phyloP scores from a whole-genome alignment of 164 flowering plant species.

The Sextonia rubra region DNA sequence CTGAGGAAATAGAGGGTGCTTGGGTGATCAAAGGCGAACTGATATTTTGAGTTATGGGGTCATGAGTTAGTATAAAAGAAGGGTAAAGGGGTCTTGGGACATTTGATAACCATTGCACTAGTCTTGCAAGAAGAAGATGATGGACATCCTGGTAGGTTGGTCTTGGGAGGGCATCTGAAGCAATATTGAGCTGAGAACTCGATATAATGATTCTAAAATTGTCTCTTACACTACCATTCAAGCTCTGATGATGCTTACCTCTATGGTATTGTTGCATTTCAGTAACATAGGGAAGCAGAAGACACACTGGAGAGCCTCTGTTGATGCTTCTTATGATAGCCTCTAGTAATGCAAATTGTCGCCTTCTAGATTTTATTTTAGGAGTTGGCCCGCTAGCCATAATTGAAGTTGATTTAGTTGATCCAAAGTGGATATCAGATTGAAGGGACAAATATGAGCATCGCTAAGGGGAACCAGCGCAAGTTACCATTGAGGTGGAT shows the following conservation, averaged over 20 bases:
- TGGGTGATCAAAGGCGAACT: background rate
- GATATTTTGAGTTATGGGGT: background rate
- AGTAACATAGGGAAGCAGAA: background rate
- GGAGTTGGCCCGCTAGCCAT: background rate
- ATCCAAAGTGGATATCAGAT: background rate
- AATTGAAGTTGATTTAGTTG: background rate
- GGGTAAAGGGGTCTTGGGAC: background rate
- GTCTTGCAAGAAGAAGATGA: background rate
- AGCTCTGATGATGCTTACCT: background rate
- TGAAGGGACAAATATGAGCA: background rate
- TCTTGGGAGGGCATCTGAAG: slow-evolving; percentile 1
- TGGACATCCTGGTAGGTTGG: background rate
- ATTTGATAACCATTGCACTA: background rate
- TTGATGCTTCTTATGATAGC: background rate
- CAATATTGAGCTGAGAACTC: background rate
- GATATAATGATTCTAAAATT: background rate
- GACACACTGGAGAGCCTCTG: background rate
- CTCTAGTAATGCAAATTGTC: background rate
- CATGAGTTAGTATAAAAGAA: background rate
- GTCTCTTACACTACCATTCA: background rate
- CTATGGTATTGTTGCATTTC: background rate
- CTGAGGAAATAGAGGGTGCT: background rate
- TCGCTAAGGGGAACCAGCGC: background rate
- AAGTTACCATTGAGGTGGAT: background rate
- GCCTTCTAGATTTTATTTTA: background rate